Evolutionary conservation across 2,329 filamentous ascomycete genomes (phyloP).

Genomic region (Orbilia ellipsospora): DNA sequence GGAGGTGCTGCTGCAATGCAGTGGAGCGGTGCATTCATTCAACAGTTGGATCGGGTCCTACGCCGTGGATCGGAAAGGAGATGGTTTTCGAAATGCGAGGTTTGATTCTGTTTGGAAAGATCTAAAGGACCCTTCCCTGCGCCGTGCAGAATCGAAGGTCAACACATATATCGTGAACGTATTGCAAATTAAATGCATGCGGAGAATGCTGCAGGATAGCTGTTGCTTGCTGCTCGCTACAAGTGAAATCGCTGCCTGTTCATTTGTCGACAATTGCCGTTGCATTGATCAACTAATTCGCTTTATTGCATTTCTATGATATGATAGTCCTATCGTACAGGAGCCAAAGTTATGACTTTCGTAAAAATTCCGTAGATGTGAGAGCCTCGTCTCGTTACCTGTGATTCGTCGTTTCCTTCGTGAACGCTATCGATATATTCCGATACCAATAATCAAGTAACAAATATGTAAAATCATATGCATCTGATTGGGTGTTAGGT

Average conservation of each 20-base stretch:
- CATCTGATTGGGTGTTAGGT: no score
- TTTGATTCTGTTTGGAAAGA: conserved; percentile 4
- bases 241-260: no score
- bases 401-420: no score
- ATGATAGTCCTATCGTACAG: conserved; percentile 27
- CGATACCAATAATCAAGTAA: no score
- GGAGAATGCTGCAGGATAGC: no score
- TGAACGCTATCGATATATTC: no score
- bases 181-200: no score
- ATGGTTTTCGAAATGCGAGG: conserved; percentile 1
- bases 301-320: conserved; percentile 28
- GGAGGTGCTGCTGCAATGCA: no score
- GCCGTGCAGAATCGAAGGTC: not conserved
- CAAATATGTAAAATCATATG: no score
- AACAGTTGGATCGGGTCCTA: not conserved
- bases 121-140: no score
- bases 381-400: not conserved
- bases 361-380: not conserved
- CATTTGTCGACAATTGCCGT: not conserved
- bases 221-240: no score
- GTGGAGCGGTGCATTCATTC: no score
- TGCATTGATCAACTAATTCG: not conserved
- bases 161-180: conserved; percentile 9
- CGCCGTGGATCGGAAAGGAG: conserved; percentile 3
- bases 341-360: conserved; percentile 11